Conservation (phyloP, 2,329 filamentous ascomycete genomes). For the Colletotrichum lini region DNA sequence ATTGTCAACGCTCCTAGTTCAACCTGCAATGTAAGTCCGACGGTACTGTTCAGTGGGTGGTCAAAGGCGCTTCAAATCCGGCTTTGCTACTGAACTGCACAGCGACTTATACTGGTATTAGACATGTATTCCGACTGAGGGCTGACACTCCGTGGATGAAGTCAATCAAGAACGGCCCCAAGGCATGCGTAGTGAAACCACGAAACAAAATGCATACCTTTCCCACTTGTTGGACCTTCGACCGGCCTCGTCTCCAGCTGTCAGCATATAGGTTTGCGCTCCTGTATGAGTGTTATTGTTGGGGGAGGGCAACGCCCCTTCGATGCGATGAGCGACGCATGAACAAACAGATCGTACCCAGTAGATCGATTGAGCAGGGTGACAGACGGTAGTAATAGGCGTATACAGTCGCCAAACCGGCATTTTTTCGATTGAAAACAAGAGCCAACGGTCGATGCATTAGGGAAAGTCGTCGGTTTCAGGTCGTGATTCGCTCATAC, state of each 20-base stretch:
- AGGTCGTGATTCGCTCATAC: slow-evolving; percentile 7
- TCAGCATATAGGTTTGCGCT: background rate
- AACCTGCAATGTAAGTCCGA: too few relatives aligned
- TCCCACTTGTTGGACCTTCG: background rate
- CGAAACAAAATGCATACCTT: background rate
- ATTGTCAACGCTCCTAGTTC: background rate
- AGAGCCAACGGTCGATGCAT: background rate
- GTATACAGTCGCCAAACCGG: background rate
- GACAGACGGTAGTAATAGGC: background rate
- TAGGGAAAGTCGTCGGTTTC: slow-evolving; percentile 9
- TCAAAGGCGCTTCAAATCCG: too few relatives aligned
- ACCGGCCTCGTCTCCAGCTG: background rate
- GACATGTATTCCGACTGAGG: background rate
- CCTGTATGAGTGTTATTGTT: background rate
- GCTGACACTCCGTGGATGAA: background rate
- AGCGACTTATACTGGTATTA: background rate
- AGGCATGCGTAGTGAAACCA: background rate
- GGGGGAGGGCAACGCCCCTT: background rate
- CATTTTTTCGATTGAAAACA: too few relatives aligned
- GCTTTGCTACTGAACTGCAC: background rate
- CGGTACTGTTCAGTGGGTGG: background rate
- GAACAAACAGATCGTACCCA: background rate
- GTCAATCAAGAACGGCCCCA: background rate
- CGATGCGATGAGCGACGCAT: background rate
- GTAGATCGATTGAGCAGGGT: background rate